phyloP scores from a whole-genome alignment of 2,329 filamentous ascomycete species.

The Fonsecaea erecta region DNA sequence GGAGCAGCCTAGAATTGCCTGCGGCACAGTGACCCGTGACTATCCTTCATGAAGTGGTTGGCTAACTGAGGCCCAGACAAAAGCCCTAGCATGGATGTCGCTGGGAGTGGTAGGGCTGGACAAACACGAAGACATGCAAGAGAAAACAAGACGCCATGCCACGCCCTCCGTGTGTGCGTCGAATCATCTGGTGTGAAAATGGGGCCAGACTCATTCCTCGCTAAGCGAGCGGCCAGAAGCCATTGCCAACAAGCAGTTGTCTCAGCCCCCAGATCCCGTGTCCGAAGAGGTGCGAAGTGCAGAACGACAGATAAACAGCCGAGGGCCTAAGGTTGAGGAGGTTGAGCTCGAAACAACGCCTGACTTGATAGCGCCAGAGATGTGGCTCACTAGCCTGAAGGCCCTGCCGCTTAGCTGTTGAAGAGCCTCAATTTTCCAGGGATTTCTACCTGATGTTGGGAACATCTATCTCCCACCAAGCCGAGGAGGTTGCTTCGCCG shows the following conservation, averaged over 20 bases:
- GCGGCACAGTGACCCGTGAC: not conserved
- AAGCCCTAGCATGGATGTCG: not conserved
- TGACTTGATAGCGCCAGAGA: not conserved
- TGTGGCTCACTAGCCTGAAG: too few relatives aligned
- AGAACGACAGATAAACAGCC: not conserved
- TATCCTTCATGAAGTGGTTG: not conserved
- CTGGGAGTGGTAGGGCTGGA: slow-evolving; percentile 2
- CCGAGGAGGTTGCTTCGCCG: too few relatives aligned
- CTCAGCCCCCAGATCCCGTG: not conserved
- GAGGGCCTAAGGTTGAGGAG: not conserved
- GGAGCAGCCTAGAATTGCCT: not conserved
- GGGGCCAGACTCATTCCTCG: slow-evolving; percentile 5
- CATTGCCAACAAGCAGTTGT: not conserved
- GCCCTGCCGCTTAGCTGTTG: too few relatives aligned
- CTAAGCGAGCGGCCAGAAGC: slow-evolving; percentile 7
- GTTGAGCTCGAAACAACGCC: not conserved
- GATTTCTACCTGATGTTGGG: too few relatives aligned
- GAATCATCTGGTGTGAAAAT: not conserved
- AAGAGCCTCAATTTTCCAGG: too few relatives aligned
- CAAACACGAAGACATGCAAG: not conserved
- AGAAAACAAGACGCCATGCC: not conserved
- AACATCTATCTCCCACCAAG: too few relatives aligned
- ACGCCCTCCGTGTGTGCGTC: not conserved
- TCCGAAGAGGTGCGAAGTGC: too few relatives aligned
- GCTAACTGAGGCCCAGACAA: not conserved